Percentiles rank a stretch among this genome's conserved stretches.
Evolutionary conservation across 2,329 filamentous ascomycete genomes (phyloP).

Genomic region (Alternaria novae-zelandiae): DNA sequence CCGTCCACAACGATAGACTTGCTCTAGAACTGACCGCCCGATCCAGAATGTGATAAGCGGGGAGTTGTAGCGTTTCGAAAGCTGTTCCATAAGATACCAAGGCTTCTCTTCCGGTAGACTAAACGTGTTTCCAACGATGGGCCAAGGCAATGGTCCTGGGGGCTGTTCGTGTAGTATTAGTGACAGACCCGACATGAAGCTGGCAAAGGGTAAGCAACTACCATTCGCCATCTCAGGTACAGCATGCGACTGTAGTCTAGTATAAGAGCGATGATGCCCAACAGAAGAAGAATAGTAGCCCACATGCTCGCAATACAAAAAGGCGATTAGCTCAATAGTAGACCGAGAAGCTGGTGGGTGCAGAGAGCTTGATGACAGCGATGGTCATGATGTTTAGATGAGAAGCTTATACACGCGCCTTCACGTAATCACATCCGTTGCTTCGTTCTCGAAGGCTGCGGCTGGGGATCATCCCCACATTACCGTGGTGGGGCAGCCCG

Average conservation of each 20-base stretch:
- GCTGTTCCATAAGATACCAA: constrained; percentile 63
- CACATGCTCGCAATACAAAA: background rate
- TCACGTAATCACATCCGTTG: background rate
- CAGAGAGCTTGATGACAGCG: accelerated
- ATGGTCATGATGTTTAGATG: background rate
- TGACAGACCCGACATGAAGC: no score
- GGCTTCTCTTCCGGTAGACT: constrained; percentile 61
- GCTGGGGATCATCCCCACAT: background rate
- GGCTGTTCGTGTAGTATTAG: constrained; percentile 47
- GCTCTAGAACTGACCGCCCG: constrained; percentile 20
- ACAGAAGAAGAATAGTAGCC: background rate
- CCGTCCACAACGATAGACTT: accelerated
- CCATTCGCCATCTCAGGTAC: constrained; percentile 56
- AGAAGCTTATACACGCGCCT: background rate
- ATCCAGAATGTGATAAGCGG: constrained; percentile 65
- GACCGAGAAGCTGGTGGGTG: accelerated
- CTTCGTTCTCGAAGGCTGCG: background rate
- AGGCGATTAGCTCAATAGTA: accelerated
- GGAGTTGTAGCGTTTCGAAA: constrained; percentile 57
- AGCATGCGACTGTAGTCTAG: constrained; percentile 59
- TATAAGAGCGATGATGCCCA: constrained; percentile 23
- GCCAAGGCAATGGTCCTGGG: constrained; percentile 61
- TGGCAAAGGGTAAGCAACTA: constrained; percentile 14
- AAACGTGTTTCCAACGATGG: constrained; percentile 63
- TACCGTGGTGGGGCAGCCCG: background rate